Evolutionary conservation across 306 rosid genomes (phyloP).

Genomic region (cucumber (Cucumis sativus)): Cucumber_9930_V3 NC_026660.2:761001-761500

Average conservation of each 20-base stretch:
- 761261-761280: neutral
- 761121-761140: neutral
- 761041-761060: neutral
- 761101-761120: neutral
- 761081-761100: neutral
- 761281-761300: neutral
- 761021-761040: neutral
- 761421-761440: slow-evolving; percentile 95
- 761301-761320: neutral
- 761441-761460: slow-evolving; percentile 94
- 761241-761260: neutral
- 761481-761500: neutral
- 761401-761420: slow-evolving; percentile 90
- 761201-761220: neutral
- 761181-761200: neutral
- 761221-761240: neutral
- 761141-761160: neutral
- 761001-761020: neutral
- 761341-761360: slow-evolving; percentile 47
- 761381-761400: slow-evolving; percentile 93
- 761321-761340: neutral
- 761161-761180: neutral
- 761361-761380: slow-evolving; percentile 89
- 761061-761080: neutral
- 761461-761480: slow-evolving; percentile 8